Conservation (phyloP, 805 yeast genomes). For the Ogataea methanolica region DNA sequence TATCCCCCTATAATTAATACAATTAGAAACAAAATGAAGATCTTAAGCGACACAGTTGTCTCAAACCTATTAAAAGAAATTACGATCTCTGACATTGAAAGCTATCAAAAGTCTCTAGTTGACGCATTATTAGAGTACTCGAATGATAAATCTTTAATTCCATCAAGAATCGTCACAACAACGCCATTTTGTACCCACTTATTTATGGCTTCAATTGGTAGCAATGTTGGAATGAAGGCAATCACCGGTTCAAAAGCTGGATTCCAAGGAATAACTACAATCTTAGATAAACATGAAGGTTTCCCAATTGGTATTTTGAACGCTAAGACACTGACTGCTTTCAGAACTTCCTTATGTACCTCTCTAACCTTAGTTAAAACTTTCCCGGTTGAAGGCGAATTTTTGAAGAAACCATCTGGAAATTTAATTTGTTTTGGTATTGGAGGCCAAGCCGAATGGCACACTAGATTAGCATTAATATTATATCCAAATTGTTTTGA, state of each 20-base stretch:
- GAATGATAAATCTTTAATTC: conserved; percentile 42
- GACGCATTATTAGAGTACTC: conserved; percentile 38
- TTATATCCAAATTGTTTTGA: conserved; percentile 35
- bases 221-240: conserved; percentile 54
- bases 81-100: conserved; percentile 21
- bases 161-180: conserved; percentile 46
- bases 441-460: conserved; percentile 67
- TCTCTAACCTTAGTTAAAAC: conserved; percentile 40
- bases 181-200: conserved; percentile 43
- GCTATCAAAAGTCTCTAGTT: conserved; percentile 34
- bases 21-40: conserved; percentile 25
- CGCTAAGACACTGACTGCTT: conserved; percentile 58
- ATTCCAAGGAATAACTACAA: conserved; percentile 51
- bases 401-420: conserved; percentile 18
- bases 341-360: conserved; percentile 60
- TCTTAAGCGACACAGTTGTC: conserved; percentile 30
- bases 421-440: conserved; percentile 47
- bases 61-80: conserved; percentile 26
- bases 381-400: conserved; percentile 20
- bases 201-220: conserved; percentile 63
- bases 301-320: conserved; percentile 48
- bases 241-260: conserved; percentile 56
- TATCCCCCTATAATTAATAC: not conserved
- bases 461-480: conserved; percentile 38
- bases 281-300: conserved; percentile 49